Evolutionary conservation across 2,329 filamentous ascomycete genomes (phyloP).

Genomic region (Colletotrichum higginsianum): DNA sequence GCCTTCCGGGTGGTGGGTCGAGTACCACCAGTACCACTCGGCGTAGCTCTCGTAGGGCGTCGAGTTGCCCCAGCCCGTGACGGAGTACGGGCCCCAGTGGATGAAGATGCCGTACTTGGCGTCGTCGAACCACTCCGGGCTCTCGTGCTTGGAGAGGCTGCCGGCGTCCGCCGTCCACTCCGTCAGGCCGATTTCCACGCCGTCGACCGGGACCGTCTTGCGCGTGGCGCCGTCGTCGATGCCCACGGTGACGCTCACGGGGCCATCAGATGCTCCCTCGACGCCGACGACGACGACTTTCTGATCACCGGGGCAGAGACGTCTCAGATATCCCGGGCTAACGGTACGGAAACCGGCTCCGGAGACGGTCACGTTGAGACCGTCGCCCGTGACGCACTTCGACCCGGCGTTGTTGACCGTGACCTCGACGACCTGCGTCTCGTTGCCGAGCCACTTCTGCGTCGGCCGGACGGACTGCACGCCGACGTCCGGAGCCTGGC

Average conservation of each 20-base stretch:
- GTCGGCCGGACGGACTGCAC: slow-evolving; percentile 60
- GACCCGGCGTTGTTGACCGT: slow-evolving; percentile 55
- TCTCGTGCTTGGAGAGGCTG: slow-evolving; percentile 57
- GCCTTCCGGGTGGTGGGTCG: slow-evolving; percentile 34
- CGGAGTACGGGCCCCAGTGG: slow-evolving; percentile 71
- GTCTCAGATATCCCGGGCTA: slow-evolving; percentile 55
- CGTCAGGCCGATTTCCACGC: slow-evolving; percentile 52
- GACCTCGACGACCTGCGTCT: slow-evolving; percentile 58
- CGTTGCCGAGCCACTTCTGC: slow-evolving; percentile 56
- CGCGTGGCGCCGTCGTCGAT: slow-evolving; percentile 37
- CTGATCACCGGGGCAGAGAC: slow-evolving; percentile 61
- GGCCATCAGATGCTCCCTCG: slow-evolving; percentile 47
- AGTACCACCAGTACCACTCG: slow-evolving; percentile 67
- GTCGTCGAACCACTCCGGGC: slow-evolving; percentile 68
- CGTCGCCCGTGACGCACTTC: slow-evolving; percentile 51
- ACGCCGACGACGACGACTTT: slow-evolving; percentile 56
- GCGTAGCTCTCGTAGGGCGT: slow-evolving; percentile 58
- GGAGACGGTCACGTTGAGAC: slow-evolving; percentile 50
- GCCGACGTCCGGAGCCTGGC: slow-evolving; percentile 44
- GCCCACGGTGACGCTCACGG: slow-evolving; percentile 45
- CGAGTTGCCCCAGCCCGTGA: slow-evolving; percentile 69
- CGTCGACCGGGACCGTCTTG: slow-evolving; percentile 42
- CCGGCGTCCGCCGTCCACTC: slow-evolving; percentile 53
- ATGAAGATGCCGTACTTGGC: slow-evolving; percentile 74
- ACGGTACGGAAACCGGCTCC: slow-evolving; percentile 60